A percentile compares a stretch with the other conserved stretches of the same genome.
Evolutionary conservation across 805 yeast genomes (phyloP).

Genomic region (Pichia thaimueangensis): DNA sequence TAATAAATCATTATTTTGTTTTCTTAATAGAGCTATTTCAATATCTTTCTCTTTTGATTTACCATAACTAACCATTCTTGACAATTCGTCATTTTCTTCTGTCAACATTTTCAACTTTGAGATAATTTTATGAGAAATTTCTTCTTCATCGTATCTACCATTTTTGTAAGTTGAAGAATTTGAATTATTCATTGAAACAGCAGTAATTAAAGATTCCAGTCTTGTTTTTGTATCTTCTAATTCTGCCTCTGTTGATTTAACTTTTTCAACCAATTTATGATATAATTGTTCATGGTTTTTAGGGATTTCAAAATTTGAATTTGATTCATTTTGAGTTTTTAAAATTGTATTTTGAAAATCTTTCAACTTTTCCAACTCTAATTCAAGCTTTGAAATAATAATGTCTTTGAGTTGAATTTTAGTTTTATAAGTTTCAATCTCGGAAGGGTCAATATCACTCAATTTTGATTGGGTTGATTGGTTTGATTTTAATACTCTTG

Average conservation of each 20-base stretch:
- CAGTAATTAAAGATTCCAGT: slow-evolving; percentile 57
- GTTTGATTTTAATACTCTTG: slow-evolving; percentile 4
- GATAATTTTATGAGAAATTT: slow-evolving; percentile 66
- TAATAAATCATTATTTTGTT: slow-evolving; percentile 43
- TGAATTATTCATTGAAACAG: slow-evolving; percentile 44
- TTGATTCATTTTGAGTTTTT: slow-evolving; percentile 11
- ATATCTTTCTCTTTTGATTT: slow-evolving; percentile 64
- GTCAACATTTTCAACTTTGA: slow-evolving; percentile 53
- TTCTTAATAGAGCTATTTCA: slow-evolving; percentile 55
- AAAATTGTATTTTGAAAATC: slow-evolving; percentile 38
- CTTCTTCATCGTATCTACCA: slow-evolving; percentile 69
- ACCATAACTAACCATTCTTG: slow-evolving; percentile 69
- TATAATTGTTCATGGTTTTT: slow-evolving; percentile 30
- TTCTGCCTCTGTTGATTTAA: slow-evolving; percentile 35
- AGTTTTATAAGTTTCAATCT: slow-evolving; percentile 36
- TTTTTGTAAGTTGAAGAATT: slow-evolving; percentile 38
- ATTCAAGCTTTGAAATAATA: slow-evolving; percentile 40
- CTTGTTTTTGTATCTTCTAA: slow-evolving; percentile 54
- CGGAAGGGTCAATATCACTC: slow-evolving; percentile 13
- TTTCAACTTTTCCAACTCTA: slow-evolving; percentile 36
- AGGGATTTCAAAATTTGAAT: slow-evolving; percentile 26
- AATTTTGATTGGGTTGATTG: slow-evolving; percentile 9
- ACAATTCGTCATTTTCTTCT: slow-evolving; percentile 63
- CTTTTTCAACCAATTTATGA: slow-evolving; percentile 23
- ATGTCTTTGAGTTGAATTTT: slow-evolving; percentile 52